Base-by-base conservation (phyloP, 1,284 basidiomycete genomes). In the Trichosporon coremiiforme region DNA sequence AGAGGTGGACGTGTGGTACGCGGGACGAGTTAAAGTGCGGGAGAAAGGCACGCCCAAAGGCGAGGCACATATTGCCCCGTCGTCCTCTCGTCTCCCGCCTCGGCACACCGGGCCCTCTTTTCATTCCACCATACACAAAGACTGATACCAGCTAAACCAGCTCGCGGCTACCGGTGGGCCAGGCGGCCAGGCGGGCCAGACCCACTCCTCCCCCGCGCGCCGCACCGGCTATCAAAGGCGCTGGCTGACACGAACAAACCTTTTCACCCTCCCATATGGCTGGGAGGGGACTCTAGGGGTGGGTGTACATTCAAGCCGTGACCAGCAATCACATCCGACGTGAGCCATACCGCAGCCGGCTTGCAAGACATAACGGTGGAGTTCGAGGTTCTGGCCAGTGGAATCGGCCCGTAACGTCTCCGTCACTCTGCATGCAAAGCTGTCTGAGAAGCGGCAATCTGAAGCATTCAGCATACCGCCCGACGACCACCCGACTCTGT, bases 1-100 rank as follows among this genome's bases (percentile, higher is more conserved):
- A 25, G 25, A 20, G 6, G 45, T 53, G 50, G 50, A 22, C 50
- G 20, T 53, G 50, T 53, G 50, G 50, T 53, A 53, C 50, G 20
- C 50, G 50, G 50, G 50, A 53, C 50, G 20, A 53, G 50, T 20
- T 53, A 53, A 53, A 53, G 50, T 25, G 50, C 50, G 50, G 50
- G 50, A 25, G 25, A 53, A 53, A 53, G 50, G 50, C 50, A 53
- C 50, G 17, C 12, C 41, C 41, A 45, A 45, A 45, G 17, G 41
- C 17, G 17, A 45, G 41, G 41, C 41, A 45, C 41, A 45, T 4
- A 45, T 45, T 17, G 41, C 17, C 33, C 33, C 33, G 7, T 35
- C 2, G 7, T 35, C 33, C 33, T 35, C 33, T 35, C 33, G 7
- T 35, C 33, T 10, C 33, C 33, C 7, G 33, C 33, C 33, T 35